phyloP scores from a whole-genome alignment of 495 filamentous ascomycete species.

The Thermothielavioides terrestris region DNA sequence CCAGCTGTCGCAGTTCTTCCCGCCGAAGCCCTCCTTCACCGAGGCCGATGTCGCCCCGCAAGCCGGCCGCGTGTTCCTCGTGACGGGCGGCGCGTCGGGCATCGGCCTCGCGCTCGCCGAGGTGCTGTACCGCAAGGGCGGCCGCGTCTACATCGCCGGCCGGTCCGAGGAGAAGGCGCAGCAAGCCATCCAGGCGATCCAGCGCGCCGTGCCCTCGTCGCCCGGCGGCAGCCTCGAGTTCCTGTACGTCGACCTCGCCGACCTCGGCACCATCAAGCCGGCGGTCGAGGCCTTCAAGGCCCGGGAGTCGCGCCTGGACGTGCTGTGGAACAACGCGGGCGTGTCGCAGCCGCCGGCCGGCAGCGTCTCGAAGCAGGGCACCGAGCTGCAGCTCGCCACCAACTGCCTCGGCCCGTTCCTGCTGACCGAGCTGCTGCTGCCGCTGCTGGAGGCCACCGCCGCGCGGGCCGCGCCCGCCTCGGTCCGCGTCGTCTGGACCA shows the following conservation, averaged over 20 bases:
- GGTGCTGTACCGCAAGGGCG: conserved; percentile 35
- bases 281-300: conserved; percentile 17
- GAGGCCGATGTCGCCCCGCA: conserved; percentile 16
- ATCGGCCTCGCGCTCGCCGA: conserved; percentile 36
- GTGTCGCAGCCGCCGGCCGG: conserved; percentile 26
- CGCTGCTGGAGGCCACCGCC: neutral
- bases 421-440: neutral
- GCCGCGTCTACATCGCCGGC: conserved; percentile 37
- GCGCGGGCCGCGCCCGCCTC: neutral
- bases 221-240: conserved; percentile 17
- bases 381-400: conserved; percentile 15
- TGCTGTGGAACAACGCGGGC: conserved; percentile 32
- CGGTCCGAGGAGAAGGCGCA: conserved; percentile 25
- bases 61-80: conserved; percentile 32
- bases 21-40: conserved; percentile 18
- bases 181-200: conserved; percentile 19
- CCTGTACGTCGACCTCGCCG: conserved; percentile 21
- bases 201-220: conserved; percentile 6
- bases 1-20: conserved; percentile 17
- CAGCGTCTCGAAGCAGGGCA: conserved; percentile 27
- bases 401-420: neutral
- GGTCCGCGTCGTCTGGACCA: neutral
- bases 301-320: conserved; percentile 17
- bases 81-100: conserved; percentile 37
- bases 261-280: conserved; percentile 20